Percentiles rank a stretch among this genome's conserved stretches.
Conservation (phyloP, 1,284 basidiomycete genomes). For the Trichosporon ovoides region DNA sequence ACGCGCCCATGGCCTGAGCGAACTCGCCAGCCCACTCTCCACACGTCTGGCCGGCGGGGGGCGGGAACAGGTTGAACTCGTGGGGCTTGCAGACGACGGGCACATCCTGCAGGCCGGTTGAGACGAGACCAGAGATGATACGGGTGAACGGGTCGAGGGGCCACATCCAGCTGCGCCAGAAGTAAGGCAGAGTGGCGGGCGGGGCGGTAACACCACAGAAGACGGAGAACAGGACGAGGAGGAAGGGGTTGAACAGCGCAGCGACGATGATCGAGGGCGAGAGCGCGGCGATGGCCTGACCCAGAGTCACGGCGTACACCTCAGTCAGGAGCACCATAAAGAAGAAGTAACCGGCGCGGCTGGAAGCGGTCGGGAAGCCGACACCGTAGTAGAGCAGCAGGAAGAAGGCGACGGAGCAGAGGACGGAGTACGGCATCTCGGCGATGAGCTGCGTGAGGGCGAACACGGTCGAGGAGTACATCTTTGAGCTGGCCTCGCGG, state of each 20-base stretch:
- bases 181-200: slow-evolving; percentile 55
- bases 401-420: slow-evolving; percentile 73
- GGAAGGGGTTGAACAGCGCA: slow-evolving; percentile 72
- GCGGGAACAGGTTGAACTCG: slow-evolving; percentile 69
- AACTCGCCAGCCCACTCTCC: slow-evolving; percentile 64
- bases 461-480: slow-evolving; percentile 57
- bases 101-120: slow-evolving; percentile 73
- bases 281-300: slow-evolving; percentile 64
- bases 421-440: slow-evolving; percentile 60
- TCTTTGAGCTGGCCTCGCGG: slow-evolving; percentile 56
- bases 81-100: slow-evolving; percentile 60
- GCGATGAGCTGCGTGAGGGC: slow-evolving; percentile 74
- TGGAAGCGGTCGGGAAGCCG: slow-evolving; percentile 33
- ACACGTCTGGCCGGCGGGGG: slow-evolving; percentile 65
- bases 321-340: slow-evolving; percentile 70
- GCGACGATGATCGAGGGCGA: slow-evolving; percentile 61
- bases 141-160: slow-evolving; percentile 58
- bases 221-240: slow-evolving; percentile 61
- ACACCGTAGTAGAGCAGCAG: slow-evolving; percentile 50
- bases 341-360: slow-evolving; percentile 41
- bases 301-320: slow-evolving; percentile 69
- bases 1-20: slow-evolving; percentile 62
- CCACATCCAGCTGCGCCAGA: slow-evolving; percentile 64
- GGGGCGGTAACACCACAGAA: slow-evolving; percentile 81
- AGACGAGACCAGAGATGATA: slow-evolving; percentile 62